Evolutionary conservation across 306 rosid species (phyloP), one percentile per base, ranked within the genome.

Genomic region (Hippophae tibetana): DNA sequence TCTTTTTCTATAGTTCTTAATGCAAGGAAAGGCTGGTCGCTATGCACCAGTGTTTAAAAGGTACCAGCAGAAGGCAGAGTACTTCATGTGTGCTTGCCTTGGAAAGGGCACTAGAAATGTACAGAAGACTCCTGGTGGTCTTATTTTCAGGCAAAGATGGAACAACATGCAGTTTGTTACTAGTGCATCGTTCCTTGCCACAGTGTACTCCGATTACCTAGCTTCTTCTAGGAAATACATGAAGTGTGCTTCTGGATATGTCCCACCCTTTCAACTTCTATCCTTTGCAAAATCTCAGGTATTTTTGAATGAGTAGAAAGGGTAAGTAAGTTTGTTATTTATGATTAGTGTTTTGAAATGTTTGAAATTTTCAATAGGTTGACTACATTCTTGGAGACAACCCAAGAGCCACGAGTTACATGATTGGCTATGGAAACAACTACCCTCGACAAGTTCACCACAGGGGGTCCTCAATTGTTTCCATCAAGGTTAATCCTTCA

Each of bases 361-460:
- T 4, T 2, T 31, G 38, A 31, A 18, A 18, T 18, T 31, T 31
- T 31, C 5, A 31, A 2, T 31, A 31, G 38, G 93, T 86, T 70
- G 99, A 92, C 51, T 92, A 92, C 80, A 74, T 92, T 82, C 85
- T 92, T 6, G 99, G 99, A 7, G 95, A 92, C 79, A 92, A 92
- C 68, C 99, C 99, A 1, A 83, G 96, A 74, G 96, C 93, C 2
- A 92, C 95, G 0, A 92, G 99, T 59, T 92, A 88, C 73, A 85
- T 92, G 90, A 93, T 92, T 7, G 99, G 99, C 8, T 92, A 87
- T 64, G 99, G 99, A 70, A 68, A 65, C 80, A 92, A 86, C 76
- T 88, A 61, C 73, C 99, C 99, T 8, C 82, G 75, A 47, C 88
- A 86, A 47, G 84, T 84, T 67, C 99, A 92, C 84, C 99, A 92